phyloP scores from a whole-genome alignment of 129 eudicot species.

The Artemisia argyi region DNA sequence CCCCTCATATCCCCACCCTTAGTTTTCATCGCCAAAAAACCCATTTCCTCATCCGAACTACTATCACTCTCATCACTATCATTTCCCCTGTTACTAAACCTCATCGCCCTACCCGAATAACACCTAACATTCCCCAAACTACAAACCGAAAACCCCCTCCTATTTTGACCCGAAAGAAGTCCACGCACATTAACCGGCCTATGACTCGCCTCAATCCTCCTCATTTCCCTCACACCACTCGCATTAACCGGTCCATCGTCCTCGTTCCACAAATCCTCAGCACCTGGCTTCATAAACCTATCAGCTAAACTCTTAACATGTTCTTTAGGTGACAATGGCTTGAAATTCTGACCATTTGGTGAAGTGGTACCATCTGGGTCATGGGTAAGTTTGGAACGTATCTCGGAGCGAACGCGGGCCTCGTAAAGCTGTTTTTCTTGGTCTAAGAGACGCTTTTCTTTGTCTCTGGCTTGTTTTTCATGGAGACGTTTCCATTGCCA shows the following conservation, averaged over 20 bases:
- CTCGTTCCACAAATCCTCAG: constrained; percentile 94
- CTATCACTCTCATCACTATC: constrained; percentile 48
- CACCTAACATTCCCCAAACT: constrained; percentile 33
- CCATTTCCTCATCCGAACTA: constrained; percentile 36
- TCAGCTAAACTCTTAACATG: constrained; percentile 83
- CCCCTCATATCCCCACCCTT: constrained; percentile 32
- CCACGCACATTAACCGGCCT: constrained; percentile 41
- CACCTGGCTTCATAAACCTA: constrained; percentile 85
- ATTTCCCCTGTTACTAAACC: constrained; percentile 36
- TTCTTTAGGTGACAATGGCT: constrained; percentile 63
- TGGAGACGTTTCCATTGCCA: constrained; percentile 99
- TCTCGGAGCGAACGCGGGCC: constrained; percentile 80
- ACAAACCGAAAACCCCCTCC: constrained; percentile 25
- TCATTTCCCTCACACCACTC: constrained; percentile 20
- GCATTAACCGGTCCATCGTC: constrained; percentile 64
- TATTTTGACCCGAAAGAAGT: constrained; percentile 27
- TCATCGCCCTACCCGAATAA: constrained; percentile 45
- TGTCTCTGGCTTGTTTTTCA: constrained; percentile 87
- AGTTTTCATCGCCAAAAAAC: constrained; percentile 18
- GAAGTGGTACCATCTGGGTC: background rate
- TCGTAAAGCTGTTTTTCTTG: constrained; percentile 87
- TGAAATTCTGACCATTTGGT: constrained; percentile 27
- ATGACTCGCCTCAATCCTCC: constrained; percentile 23
- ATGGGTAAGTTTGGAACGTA: constrained; percentile 57
- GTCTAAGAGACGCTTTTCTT: constrained; percentile 79